These are phyloP conservation scores for Botryosphaeria dothidea DNA, from an alignment of 2,329 filamentous ascomycete genomes.

Conservation along the genomic window DNA sequence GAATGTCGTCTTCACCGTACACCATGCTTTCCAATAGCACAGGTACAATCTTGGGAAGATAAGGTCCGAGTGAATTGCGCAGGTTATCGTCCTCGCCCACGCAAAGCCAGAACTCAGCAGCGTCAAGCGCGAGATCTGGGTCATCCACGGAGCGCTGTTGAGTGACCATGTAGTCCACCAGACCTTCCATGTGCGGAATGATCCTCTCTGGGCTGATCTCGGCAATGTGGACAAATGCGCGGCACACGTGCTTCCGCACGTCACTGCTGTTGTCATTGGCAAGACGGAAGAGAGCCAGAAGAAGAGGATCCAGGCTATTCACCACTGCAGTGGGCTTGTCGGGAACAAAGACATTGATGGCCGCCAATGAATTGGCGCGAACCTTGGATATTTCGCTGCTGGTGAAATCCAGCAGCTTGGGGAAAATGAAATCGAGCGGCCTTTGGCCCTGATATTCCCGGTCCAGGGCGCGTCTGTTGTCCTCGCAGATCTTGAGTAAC, in stretches of 20 bases:
- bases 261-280: slow-evolving; percentile 76
- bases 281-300: slow-evolving; percentile 80
- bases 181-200: slow-evolving; percentile 78
- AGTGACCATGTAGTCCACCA: slow-evolving; percentile 89
- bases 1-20: slow-evolving; percentile 91
- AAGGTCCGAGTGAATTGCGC: slow-evolving; percentile 73
- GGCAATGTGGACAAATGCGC: slow-evolving; percentile 87
- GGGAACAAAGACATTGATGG: slow-evolving; percentile 89
- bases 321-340: slow-evolving; percentile 81
- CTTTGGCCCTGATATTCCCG: slow-evolving; percentile 85
- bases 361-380: slow-evolving; percentile 74
- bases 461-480: slow-evolving; percentile 84
- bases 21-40: slow-evolving; percentile 93
- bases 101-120: slow-evolving; percentile 96
- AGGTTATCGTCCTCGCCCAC: slow-evolving; percentile 84
- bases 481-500: slow-evolving; percentile 93
- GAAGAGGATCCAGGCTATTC: slow-evolving; percentile 75
- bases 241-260: slow-evolving; percentile 89
- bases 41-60: slow-evolving; percentile 82
- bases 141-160: slow-evolving; percentile 84
- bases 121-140: slow-evolving; percentile 87
- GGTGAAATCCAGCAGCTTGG: slow-evolving; percentile 86
- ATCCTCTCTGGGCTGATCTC: slow-evolving; percentile 90
- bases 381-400: slow-evolving; percentile 75
- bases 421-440: slow-evolving; percentile 84